Base-by-base conservation (phyloP, 2,329 filamentous ascomycete species). In the Monilinia fructigena region DNA sequence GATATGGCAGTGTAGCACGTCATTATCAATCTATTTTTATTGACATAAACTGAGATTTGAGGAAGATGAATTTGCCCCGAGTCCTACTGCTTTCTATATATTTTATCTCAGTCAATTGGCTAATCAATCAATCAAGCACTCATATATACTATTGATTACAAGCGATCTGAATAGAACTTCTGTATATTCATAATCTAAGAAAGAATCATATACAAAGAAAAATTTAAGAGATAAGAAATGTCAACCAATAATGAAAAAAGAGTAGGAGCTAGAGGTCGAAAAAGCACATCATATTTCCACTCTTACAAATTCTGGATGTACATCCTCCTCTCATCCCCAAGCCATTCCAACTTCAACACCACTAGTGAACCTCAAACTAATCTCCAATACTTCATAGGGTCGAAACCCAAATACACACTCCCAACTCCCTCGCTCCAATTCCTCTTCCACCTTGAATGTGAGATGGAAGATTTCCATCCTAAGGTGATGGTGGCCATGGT, bases 191-290 rank as follows among this genome's bases (percentile, higher is more conserved):
- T 4, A 20, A 48, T 48, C 7, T 48, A 8, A 10, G 45, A 48
- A 48, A n/a, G 6, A 4, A 48, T n/a, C 52, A 68, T 69, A 58
- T 67, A 70, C 26, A 14, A 56, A 10, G 10, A 48, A 48, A 20
- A 8, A 48, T 8, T 48, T 2, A n/a, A 11, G 45, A n/a, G 20
- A n/a, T 7, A 48, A 48, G 10, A 4, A 47, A 48, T 48, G 45
- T 48, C 45, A 10, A 11, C 45, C 45, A 8, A 10, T 48, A n/a
- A 48, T 10, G 20, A 66, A 8, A 38, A 8, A 38, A 26, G 28
- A 26, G 20, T 60, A 7, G 20, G 45, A 26, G 58, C 58, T n/a
- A n/a, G 58, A 60, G n/a, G 45, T 60, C 5, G 58, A 60, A 50
- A 50, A 38, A 12, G 45, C 58, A 18, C 58, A 35, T 38, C 20